phyloP scores from a whole-genome alignment of 441 rosid genomes.

The Euphorbia celastroides region DNA sequence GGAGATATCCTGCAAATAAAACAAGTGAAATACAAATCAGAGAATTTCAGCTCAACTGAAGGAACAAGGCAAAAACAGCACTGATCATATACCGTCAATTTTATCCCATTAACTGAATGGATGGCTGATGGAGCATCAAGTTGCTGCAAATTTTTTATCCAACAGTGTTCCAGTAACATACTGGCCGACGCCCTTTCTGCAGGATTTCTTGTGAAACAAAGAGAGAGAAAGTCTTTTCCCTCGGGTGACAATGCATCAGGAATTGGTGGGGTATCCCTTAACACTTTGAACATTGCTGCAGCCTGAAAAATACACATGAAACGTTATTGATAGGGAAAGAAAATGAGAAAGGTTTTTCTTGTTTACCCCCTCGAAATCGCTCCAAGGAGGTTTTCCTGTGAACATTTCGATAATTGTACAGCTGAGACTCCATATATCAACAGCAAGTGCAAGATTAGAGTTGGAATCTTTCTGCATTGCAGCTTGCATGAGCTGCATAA shows the following conservation, averaged over 20 bases:
- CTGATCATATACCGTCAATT: constrained; percentile 35
- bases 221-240: constrained; percentile 51
- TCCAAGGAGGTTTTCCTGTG: constrained; percentile 59
- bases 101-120: constrained; percentile 36
- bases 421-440: constrained; percentile 64
- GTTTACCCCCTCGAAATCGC: constrained; percentile 50
- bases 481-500: constrained; percentile 44
- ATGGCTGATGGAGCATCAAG: constrained; percentile 35
- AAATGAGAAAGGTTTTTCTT: background rate
- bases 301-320: background rate
- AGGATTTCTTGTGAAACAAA: constrained; percentile 55
- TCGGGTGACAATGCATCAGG: constrained; percentile 50
- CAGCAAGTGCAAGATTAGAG: constrained; percentile 51
- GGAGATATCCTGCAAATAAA: constrained; percentile 41
- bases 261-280: constrained; percentile 41
- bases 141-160: constrained; percentile 46
- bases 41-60: background rate
- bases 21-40: constrained; percentile 6
- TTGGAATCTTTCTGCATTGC: constrained; percentile 32
- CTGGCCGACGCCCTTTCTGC: constrained; percentile 49
- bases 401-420: constrained; percentile 58
- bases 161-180: constrained; percentile 52
- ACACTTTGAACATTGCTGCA: constrained; percentile 56
- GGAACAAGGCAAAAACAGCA: background rate
- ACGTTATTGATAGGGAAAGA: background rate